A percentile compares a stretch with the other conserved stretches of the same genome.
These are phyloP conservation scores for Leccinum truebloodii DNA, from an alignment of 768 basidiomycete species.

Conservation along the genomic window DNA sequence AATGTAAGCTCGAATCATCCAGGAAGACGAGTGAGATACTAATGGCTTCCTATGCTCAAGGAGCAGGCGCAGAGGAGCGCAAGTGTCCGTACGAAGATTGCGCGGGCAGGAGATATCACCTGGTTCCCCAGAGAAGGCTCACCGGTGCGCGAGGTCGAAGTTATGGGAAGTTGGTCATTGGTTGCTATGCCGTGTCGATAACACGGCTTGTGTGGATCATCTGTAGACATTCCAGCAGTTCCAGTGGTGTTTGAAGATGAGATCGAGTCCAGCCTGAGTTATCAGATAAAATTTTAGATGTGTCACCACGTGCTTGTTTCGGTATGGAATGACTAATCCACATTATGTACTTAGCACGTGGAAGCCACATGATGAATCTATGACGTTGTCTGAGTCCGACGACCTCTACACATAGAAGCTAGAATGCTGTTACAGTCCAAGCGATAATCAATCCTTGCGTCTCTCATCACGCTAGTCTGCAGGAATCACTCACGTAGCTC, in stretches of 20 bases:
- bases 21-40: constrained; percentile 43
- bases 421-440: constrained; percentile 30
- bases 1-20: constrained; percentile 3
- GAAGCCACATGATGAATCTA: neutral
- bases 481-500: constrained; percentile 44
- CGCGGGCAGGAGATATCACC: constrained; percentile 31
- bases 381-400: neutral
- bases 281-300: constrained; percentile 27
- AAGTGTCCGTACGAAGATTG: constrained; percentile 53
- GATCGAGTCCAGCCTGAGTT: constrained; percentile 9
- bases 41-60: constrained; percentile 76
- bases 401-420: constrained; percentile 34
- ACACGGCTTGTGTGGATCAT: neutral
- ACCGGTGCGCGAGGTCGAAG: neutral
- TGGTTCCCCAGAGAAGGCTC: constrained; percentile 7
- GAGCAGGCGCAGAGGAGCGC: constrained; percentile 74
- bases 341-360: constrained; percentile 7
- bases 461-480: constrained; percentile 41
- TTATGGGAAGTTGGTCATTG: neutral
- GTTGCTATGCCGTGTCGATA: neutral
- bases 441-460: constrained; percentile 21
- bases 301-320: neutral
- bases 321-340: constrained; percentile 20
- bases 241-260: neutral
- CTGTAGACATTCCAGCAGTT: neutral